phyloP scores from a whole-genome alignment of 2,329 filamentous ascomycete species.

The Madurella fahalii region DNA sequence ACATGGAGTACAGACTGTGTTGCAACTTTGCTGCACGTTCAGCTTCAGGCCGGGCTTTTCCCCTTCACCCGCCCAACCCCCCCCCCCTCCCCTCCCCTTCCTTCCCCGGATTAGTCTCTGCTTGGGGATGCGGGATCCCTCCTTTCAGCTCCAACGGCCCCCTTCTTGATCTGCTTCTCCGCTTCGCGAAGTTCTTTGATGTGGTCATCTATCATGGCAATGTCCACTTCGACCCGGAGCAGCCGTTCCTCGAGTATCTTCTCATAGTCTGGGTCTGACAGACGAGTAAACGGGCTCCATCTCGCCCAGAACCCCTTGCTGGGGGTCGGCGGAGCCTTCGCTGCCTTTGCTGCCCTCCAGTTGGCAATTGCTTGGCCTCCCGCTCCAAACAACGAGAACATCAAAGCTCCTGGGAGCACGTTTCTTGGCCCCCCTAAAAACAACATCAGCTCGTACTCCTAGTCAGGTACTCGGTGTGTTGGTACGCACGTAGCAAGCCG shows the following conservation, averaged over 20 bases:
- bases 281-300: conserved; percentile 66
- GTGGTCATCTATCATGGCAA: conserved; percentile 73
- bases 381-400: conserved; percentile 41
- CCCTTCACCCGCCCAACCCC: too few relatives aligned
- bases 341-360: conserved; percentile 12
- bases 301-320: conserved; percentile 47
- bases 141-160: neutral
- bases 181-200: conserved; percentile 44
- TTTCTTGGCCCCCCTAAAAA: conserved; percentile 48
- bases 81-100: neutral
- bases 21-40: too few relatives aligned
- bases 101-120: neutral
- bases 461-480: neutral
- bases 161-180: conserved; percentile 18
- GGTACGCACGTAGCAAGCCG: conserved; percentile 48
- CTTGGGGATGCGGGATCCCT: neutral
- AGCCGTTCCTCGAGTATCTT: conserved; percentile 67
- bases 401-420: conserved; percentile 47
- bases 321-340: neutral
- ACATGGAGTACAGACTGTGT: too few relatives aligned
- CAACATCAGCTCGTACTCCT: neutral
- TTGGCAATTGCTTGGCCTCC: conserved; percentile 30
- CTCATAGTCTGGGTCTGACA: conserved; percentile 70
- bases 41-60: too few relatives aligned
- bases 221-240: conserved; percentile 67